Conservation (phyloP, 1,139 yeast genomes). For the Saccharomycopsis crataegensis region DNA sequence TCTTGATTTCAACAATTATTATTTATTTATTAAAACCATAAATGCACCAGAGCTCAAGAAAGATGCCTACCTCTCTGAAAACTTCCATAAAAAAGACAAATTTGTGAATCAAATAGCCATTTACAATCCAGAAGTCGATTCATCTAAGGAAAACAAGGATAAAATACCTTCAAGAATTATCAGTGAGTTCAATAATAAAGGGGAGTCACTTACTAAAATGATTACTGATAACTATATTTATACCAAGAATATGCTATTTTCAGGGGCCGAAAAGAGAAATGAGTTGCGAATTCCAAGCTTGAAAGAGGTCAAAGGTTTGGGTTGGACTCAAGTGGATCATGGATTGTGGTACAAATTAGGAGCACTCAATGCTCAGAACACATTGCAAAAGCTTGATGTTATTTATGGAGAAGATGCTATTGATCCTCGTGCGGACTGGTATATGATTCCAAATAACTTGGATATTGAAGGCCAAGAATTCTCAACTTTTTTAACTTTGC, state of each 20-base stretch:
- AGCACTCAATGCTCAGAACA: slow-evolving; percentile 25
- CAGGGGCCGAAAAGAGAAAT: background rate
- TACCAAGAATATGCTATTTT: slow-evolving; percentile 5
- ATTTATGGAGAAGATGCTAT: slow-evolving; percentile 66
- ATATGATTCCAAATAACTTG: slow-evolving; percentile 31
- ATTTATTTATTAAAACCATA: slow-evolving; percentile 14
- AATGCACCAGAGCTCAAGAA: slow-evolving; percentile 9
- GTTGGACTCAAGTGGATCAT: slow-evolving; percentile 33
- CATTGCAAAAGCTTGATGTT: slow-evolving; percentile 48
- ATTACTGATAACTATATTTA: slow-evolving; percentile 11
- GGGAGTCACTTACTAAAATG: slow-evolving; percentile 11
- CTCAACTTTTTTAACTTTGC: slow-evolving; percentile 13
- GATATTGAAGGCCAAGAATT: slow-evolving; percentile 6
- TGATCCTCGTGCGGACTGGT: slow-evolving; percentile 77
- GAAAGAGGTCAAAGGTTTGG: slow-evolving; percentile 20
- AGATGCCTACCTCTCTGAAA: slow-evolving; percentile 9
- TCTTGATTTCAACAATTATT: slow-evolving; percentile 6
- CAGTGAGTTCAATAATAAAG: slow-evolving; percentile 10
- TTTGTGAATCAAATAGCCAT: slow-evolving; percentile 16
- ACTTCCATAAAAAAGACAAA: slow-evolving; percentile 7
- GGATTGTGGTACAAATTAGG: slow-evolving; percentile 50
- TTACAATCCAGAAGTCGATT: slow-evolving; percentile 1
- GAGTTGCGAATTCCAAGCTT: slow-evolving; percentile 7
- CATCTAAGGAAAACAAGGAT: background rate
- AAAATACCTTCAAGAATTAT: slow-evolving; percentile 11